Base-by-base conservation (phyloP, 129 eudicot species). In the Escallonia rubra region DNA sequence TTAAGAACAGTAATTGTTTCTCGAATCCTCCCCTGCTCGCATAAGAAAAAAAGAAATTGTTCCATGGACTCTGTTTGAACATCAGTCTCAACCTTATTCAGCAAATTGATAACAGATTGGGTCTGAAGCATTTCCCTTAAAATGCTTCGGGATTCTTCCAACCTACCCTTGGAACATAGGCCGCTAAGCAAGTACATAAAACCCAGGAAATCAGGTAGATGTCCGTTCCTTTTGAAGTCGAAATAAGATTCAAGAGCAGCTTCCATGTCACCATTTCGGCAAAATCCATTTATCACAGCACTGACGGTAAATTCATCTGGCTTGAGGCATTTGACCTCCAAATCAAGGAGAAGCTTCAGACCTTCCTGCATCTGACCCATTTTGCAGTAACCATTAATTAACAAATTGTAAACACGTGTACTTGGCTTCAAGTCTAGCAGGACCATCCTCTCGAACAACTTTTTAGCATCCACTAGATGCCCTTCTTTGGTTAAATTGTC, bases 101-200 rank as follows among this genome's bases (percentile, higher is more conserved):
- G 55, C 66, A 87, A 56, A 72, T 79, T 68, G 38, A 87, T 63
- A 70, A 80, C 75, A 9, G 85, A 78, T 72, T 68, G 75, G 23
- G 65, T 74, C 73, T 84, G 82, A 76, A 94, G 93, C 99, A 86
- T 94, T 78, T 86, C 95, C 67, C 87, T 76, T 52, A 89, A 64
- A 57, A 94, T 67, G 75, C 83, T 79, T 63, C 90, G 80, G 13
- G 96, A 85, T 78, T 94, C 99, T 89, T 89, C 96, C 96, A 94
- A 86, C 69, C 96, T 77, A 64, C 99, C 99, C 79, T 89, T 89
- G 3, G 95, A 81, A 80, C 80, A 89, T 54, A 89, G 67, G 41
- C 99, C 97, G 72, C 87, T 84, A 14, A 87, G 50, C 60, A 94
- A 80, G 77, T 77, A 80, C 74, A 94, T 16, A 41, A 82, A 94